Evolutionary conservation across 306 rosid genomes (phyloP), one percentile per base, ranked within the genome.

Genomic region (Prinsepia uniflora): DNA sequence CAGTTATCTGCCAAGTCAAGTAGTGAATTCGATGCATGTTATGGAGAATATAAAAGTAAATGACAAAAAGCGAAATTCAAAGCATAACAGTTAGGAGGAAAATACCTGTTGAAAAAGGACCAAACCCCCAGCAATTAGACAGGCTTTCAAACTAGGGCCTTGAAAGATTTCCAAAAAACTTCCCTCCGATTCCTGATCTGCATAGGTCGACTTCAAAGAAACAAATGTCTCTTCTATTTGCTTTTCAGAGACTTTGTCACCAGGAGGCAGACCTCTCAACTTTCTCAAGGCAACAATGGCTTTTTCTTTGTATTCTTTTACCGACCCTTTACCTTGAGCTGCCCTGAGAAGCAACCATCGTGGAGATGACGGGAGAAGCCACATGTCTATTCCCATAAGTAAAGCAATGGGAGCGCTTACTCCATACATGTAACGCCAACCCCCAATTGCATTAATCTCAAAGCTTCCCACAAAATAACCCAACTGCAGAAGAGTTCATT

Each of bases 321-420:
- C 73, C 43, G 89, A 70, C 64, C 86, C 94, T 71, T 87, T 89
- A 66, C 97, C 98, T 87, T 94, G 98, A 73, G 80, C 97, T 4
- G 97, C 96, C 81, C 91, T 81, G 57, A 94, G 98, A 84, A 94
- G 98, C 72, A 94, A 79, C 98, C 98, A 94, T 68, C 98, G 90
- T 4, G 98, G 98, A 71, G 98, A 94, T 2, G 83, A 60, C 8
- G 98, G 98, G 48, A 94, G 98, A 79, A 39, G 30, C 94, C 70
- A 87, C 82, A 94, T 84, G 76, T 96, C 98, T 20, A 94, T 76
- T 68, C 90, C 96, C 98, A 94, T 94, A 24, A 94, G 30, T 65
- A 86, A 43, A 79, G 98, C 97, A 77, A 90, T n/a, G 0, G 97
- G 95, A 76, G 87, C 92, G 77, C 97, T 90, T 67, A 84, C 40